Evolutionary conservation across 345 rosid genomes (phyloP).

Genomic region (Conringia planisiliqua): DNA sequence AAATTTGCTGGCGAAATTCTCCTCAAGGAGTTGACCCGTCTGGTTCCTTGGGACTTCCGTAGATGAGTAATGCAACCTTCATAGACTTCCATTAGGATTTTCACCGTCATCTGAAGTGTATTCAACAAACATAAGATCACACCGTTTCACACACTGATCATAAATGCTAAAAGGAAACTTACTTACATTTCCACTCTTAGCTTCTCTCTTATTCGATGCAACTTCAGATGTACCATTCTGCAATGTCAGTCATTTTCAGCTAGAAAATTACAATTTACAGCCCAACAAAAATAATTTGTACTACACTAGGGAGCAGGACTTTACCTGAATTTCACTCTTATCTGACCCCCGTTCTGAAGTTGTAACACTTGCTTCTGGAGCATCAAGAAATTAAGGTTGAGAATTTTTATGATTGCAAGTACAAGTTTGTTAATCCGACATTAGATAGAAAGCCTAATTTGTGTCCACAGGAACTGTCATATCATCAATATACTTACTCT

Average conservation of each 20-base stretch:
- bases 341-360: constrained; percentile 48
- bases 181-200: constrained; percentile 56
- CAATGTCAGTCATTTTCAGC: constrained; percentile 10
- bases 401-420: not conserved
- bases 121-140: not conserved
- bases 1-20: constrained; percentile 85
- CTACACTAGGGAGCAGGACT: not conserved
- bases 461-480: constrained; percentile 4
- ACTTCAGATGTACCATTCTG: constrained; percentile 36
- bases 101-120: constrained; percentile 62
- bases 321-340: constrained; percentile 54
- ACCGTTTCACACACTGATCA: not conserved
- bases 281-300: not conserved
- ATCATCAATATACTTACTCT: not conserved
- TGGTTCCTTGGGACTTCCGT: constrained; percentile 56
- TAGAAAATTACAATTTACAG: constrained; percentile 17
- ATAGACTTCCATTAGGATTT: constrained; percentile 60
- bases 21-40: constrained; percentile 69
- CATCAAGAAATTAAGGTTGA: constrained; percentile 22
- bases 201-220: constrained; percentile 32
- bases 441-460: too few species aligned
- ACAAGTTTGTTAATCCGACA: not conserved
- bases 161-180: not conserved
- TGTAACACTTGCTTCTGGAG: constrained; percentile 48
- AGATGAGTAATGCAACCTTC: constrained; percentile 63